These are phyloP conservation scores for Adiantum capillusveneris DNA, from an alignment of 75 land plant species.

Conservation along the genomic window DNA sequence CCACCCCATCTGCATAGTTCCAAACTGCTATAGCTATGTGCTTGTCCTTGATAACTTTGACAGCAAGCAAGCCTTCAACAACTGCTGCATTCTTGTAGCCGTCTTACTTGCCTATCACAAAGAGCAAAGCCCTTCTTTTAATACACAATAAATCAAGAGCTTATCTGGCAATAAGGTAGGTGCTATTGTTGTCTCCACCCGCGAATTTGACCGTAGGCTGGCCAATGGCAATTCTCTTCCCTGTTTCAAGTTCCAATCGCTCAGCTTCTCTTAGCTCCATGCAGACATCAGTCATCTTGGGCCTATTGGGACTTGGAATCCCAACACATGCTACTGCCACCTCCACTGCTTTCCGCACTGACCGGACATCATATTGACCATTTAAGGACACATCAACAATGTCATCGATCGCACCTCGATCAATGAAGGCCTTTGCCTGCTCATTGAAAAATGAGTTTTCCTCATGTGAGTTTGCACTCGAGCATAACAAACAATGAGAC, in stretches of 20 bases:
- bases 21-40: no score
- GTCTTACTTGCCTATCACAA: no score
- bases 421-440: neutral
- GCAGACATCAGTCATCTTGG: neutral
- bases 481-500: neutral
- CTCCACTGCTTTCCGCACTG: neutral
- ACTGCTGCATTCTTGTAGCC: no score
- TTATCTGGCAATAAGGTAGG: no score
- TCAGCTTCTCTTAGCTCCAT: neutral
- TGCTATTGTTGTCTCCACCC: no score
- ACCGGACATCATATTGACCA: neutral
- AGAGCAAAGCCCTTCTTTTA: no score
- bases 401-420: neutral
- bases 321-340: neutral
- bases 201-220: no score
- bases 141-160: no score
- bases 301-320: neutral
- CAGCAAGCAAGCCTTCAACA: no score
- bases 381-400: neutral
- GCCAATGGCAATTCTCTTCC: no score
- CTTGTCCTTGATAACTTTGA: no score
- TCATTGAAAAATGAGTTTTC: neutral
- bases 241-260: neutral
- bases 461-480: neutral
- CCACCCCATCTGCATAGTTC: no score